Evolutionary conservation across 306 rosid species (phyloP), one percentile per base, ranked within the genome.

Genomic region (Carpinus fangiana): DNA sequence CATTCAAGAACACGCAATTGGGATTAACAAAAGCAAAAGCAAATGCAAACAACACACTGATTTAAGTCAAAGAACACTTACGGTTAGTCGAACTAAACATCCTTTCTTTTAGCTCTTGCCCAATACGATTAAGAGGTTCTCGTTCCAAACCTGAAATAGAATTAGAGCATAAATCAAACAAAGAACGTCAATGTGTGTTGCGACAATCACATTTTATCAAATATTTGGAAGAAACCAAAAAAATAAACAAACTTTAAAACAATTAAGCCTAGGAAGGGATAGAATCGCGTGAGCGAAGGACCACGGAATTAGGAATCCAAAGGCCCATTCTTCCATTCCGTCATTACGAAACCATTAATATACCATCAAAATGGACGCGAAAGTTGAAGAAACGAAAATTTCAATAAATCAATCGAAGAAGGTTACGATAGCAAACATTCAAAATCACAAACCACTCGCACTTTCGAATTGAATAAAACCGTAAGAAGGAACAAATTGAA

Each of bases 21-120:
- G 8, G 53, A 8, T 18, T 66, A 67, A 21, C 2, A 43, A 68
- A 21, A 28, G 18, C 2, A 43, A 68, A 21, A 28, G 18, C 74
- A 78, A 72, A 26, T 18, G 72, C 1, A 55, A 67, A 5, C 55
- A 75, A 18, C 17, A 3, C 34, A 71, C 8, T 4, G 0, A 11
- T 7, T 74, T 20, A 48, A 41, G 13, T 59, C 12, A n/a, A 3
- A 43, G 45, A 64, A 78, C 28, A 84, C 98, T 92, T 77, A 94
- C 98, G 92, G 88, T 80, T 91, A 69, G 92, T 71, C 73, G 96
- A 88, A 77, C 94, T 91, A 70, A 92, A 92, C 96, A 94, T 94
- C 79, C 41, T 87, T 73, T 65, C 73, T 45, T 16, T 21, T 64
- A 45, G 36, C 64, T 55, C 51, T 68, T 45, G 54, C 53, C 41